Conservation (phyloP, 31 red algal genomes). For the Asparagopsis taxiformis region DNA sequence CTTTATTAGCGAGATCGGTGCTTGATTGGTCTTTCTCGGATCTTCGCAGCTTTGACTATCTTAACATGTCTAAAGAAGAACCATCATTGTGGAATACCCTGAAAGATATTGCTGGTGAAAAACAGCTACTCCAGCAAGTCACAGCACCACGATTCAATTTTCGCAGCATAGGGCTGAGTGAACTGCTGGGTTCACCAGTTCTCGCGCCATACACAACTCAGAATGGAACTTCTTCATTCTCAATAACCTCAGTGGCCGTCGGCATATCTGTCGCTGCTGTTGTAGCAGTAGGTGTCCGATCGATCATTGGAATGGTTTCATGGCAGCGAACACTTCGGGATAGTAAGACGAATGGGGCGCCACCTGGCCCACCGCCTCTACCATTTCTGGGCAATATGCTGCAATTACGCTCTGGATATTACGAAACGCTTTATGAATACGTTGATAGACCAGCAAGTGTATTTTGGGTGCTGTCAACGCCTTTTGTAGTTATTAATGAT, state of each 20-base stretch:
- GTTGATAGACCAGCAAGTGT: slow-evolving; percentile 69
- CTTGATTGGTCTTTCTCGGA: no score
- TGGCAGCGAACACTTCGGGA: neutral
- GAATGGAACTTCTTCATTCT: neutral
- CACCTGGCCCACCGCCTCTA: slow-evolving; percentile 78
- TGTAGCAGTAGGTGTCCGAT: neutral
- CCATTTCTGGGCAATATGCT: slow-evolving; percentile 78
- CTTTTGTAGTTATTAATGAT: slow-evolving; percentile 88
- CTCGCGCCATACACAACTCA: neutral
- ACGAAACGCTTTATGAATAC: slow-evolving; percentile 75
- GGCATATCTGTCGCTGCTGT: neutral
- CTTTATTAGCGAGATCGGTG: no score
- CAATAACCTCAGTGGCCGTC: neutral
- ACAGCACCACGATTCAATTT: neutral
- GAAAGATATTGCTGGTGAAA: neutral
- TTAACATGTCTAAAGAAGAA: neutral
- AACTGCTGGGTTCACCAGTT: neutral
- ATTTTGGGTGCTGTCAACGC: slow-evolving; percentile 83
- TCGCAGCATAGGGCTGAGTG: neutral
- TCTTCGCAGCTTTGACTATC: no score
- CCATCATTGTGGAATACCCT: neutral
- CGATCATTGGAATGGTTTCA: neutral
- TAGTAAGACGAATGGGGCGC: slow-evolving; percentile 27
- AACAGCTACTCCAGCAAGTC: neutral
- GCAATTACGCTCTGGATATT: slow-evolving; percentile 49